Percentiles rank a stretch among this genome's conserved stretches.
These are phyloP conservation scores for Syzygium jambos DNA, from an alignment of 345 rosid genomes.

Conservation along the genomic window DNA sequence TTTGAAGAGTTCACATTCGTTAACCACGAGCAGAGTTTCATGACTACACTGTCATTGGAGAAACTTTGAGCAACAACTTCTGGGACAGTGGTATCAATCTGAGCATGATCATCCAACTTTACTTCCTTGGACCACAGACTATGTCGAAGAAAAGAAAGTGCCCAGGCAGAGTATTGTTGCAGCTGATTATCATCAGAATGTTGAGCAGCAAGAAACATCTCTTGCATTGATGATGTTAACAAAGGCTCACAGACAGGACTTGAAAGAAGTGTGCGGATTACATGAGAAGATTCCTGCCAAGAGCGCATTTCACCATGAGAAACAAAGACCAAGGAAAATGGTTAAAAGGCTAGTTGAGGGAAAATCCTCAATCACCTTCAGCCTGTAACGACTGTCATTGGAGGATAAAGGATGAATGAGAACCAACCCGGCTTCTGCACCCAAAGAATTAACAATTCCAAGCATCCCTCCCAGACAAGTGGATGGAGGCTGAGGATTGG, in stretches of 20 bases:
- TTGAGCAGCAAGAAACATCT: conserved; percentile 76
- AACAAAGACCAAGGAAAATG: neutral
- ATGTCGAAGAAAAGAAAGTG: conserved; percentile 63
- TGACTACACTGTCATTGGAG: conserved; percentile 53
- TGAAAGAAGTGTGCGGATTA: conserved; percentile 51
- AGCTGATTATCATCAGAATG: conserved; percentile 56
- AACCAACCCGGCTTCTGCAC: conserved; percentile 75
- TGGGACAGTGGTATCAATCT: conserved; percentile 23
- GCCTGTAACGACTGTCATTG: conserved; percentile 19
- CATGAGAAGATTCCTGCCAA: conserved; percentile 49
- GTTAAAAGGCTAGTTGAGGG: neutral
- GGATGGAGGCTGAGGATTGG: conserved; percentile 46
- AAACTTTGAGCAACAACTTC: conserved; percentile 40
- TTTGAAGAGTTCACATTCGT: conserved; percentile 14
- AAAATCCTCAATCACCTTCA: conserved; percentile 30
- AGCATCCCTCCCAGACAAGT: conserved; percentile 81
- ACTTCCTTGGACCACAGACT: conserved; percentile 50
- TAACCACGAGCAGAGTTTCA: conserved; percentile 63
- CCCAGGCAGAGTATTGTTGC: conserved; percentile 85
- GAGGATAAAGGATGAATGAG: conserved; percentile 29
- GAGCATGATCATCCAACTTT: conserved; percentile 13
- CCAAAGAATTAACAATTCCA: conserved; percentile 76
- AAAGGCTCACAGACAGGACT: conserved; percentile 41
- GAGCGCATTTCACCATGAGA: conserved; percentile 10
- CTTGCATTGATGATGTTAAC: conserved; percentile 62